Base-by-base conservation (phyloP, 768 basidiomycete species). In the Xerocomellus amylosporus region DNA sequence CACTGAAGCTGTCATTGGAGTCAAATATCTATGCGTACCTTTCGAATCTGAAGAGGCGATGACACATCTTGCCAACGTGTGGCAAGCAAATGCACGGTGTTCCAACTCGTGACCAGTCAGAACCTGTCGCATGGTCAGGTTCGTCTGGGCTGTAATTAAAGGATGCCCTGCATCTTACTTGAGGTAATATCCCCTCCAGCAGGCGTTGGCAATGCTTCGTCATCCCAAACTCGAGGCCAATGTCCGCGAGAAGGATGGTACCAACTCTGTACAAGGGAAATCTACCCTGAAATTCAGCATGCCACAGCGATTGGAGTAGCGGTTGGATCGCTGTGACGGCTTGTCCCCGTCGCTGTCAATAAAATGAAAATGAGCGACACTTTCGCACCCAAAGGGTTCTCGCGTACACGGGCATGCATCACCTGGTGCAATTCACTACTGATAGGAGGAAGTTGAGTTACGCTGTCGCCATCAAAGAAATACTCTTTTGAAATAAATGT, bases 111-210 rank as follows among this genome's bases (percentile, higher is more conserved):
- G 78, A 5, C 88, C 90, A 48, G 73, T 74, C 42, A 90, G 82
- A 34, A 92, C 71, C 89, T 91, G 56, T 50, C 28, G 20, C n/a
- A 30, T 30, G 19, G 10, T 52, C 36, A 52, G 15, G 15, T 17
- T 41, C 1, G 30, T 40, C 36, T 24, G n/a, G 2, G 39, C 4
- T 19, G 19, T 14, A 8, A 44, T 8, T 17, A 45, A 12, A 54
- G 33, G n/a, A 42, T 40, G 19, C 59, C 74, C 9, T 20, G 31
- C 17, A 37, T 41, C 58, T 55, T 54, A 87, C 91, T 74, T 93
- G 91, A 20, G 91, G 91, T 77, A 93, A 80, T 43, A 92, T 82
- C 55, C 88, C 90, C 45, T 90, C 86, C 43, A 94, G 61, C 46
- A 92, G 77, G 53, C 76, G 78, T 58, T 73, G 76, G 53, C 83